These are phyloP conservation scores for Colletotrichum shisoi DNA, from an alignment of 2,329 filamentous ascomycete species.

Conservation along the genomic window DNA sequence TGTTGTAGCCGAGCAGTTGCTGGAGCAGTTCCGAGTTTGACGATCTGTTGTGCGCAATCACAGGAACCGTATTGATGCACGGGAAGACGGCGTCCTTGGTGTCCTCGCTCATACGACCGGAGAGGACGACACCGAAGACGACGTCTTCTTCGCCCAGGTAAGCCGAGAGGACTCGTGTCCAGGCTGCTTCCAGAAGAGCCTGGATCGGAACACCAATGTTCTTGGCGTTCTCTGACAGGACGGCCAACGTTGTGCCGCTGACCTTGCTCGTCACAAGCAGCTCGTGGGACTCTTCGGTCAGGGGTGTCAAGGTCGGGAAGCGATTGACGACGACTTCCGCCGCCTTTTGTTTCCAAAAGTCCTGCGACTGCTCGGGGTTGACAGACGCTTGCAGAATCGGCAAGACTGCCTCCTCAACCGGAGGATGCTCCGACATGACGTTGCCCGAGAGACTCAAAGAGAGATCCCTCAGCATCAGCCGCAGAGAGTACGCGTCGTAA, in stretches of 20 bases:
- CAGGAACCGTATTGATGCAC: slow-evolving; percentile 81
- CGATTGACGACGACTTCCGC: slow-evolving; percentile 65
- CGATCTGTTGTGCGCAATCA: slow-evolving; percentile 64
- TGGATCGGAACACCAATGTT: slow-evolving; percentile 74
- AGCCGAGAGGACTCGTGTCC: slow-evolving; percentile 76
- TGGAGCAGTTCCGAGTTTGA: slow-evolving; percentile 66
- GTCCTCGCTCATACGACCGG: slow-evolving; percentile 72
- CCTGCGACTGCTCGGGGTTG: slow-evolving; percentile 47
- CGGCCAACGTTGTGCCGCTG: slow-evolving; percentile 47
- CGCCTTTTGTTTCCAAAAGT: slow-evolving; percentile 71
- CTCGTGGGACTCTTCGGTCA: slow-evolving; percentile 49
- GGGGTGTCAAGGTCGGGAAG: slow-evolving; percentile 80
- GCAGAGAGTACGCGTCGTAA: slow-evolving; percentile 82
- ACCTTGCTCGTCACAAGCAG: neutral
- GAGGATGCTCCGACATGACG: slow-evolving; percentile 11
- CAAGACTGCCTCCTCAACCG: slow-evolving; percentile 51
- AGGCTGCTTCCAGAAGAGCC: slow-evolving; percentile 77
- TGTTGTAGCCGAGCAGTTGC: slow-evolving; percentile 71
- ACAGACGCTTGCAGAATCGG: slow-evolving; percentile 52
- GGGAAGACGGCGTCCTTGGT: slow-evolving; percentile 72
- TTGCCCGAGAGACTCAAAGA: slow-evolving; percentile 43
- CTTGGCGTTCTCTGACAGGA: slow-evolving; percentile 66
- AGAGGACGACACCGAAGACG: slow-evolving; percentile 81
- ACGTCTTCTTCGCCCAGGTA: slow-evolving; percentile 79
- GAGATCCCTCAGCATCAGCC: slow-evolving; percentile 69